Evolutionary conservation across 2,329 filamentous ascomycete genomes (phyloP), one percentile per base, ranked within the genome.

Genomic region (Sclerotinia subarctica): DNA sequence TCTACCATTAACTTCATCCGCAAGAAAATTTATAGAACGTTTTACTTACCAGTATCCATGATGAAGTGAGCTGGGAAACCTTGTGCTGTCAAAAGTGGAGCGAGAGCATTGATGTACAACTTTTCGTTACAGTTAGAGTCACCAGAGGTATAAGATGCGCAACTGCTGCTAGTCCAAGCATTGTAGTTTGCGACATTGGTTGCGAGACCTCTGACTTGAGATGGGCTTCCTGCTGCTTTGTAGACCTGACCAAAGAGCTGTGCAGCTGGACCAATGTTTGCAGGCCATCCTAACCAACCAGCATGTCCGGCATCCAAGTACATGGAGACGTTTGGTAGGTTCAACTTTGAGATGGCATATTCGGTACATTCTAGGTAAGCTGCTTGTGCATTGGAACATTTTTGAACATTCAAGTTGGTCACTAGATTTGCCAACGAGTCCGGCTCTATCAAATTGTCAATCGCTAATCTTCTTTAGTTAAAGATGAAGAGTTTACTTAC

Each of bases 271-370:
- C 72, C 71, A 57, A 86, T 82, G 78, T 89, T 89, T 69, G 84
- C 86, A 24, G 82, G 76, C 86, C 86, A 89, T 73, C 86, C 86
- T 54, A 89, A 81, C 87, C 87, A 89, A 69, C 87, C 86, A 35
- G 83, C 86, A 76, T 89, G 86, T 68, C 85, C 86, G 11, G 85
- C 86, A 72, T 89, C 87, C 26, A 89, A 76, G 76, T 89, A 89
- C 84, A 86, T 86, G 70, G 84, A 79, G 35, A 89, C 86, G 75
- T 89, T 89, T 69, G 82, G 79, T 42, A 88, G 79, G 78, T 88
- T 86, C 71, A 89, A 80, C 58, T 80, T 79, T 70, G 80, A 79
- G 62, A 88, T 75, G 1, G 86, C 86, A 74, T 88, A 88, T 47
- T 82, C 80, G 46, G 84, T 81, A 69, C 84, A 81, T 35, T 84